phyloP scores from a whole-genome alignment of 768 basidiomycete species.

The Calocera cornea region DNA sequence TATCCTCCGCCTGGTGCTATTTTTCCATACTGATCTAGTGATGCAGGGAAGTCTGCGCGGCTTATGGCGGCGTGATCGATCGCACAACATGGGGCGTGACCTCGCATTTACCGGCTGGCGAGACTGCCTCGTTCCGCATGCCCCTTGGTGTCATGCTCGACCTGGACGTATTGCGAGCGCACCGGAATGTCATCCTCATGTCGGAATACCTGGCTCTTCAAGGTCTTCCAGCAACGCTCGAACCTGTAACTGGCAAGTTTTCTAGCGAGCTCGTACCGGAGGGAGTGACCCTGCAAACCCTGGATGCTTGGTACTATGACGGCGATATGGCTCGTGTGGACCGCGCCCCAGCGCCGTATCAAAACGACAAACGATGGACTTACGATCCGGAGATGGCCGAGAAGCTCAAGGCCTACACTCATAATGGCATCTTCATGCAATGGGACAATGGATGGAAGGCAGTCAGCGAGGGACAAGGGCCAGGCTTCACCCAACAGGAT shows the following conservation, averaged over 20 bases:
- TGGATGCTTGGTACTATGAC: neutral
- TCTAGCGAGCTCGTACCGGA: constrained; percentile 4
- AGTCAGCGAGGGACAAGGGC: neutral
- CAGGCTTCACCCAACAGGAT: constrained; percentile 1
- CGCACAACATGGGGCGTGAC: constrained; percentile 6
- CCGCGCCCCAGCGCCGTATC: neutral
- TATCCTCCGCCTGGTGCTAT: neutral
- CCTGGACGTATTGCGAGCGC: neutral
- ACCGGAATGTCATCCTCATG: constrained; percentile 5
- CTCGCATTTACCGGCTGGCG: neutral
- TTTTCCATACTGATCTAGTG: neutral
- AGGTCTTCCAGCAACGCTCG: neutral
- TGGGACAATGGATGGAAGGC: neutral
- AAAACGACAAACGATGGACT: neutral
- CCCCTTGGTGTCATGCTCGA: constrained; percentile 9
- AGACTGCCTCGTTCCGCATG: neutral
- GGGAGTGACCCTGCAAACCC: neutral
- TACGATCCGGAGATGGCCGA: neutral
- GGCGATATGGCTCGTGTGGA: constrained; percentile 8
- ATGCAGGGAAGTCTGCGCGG: constrained; percentile 5
- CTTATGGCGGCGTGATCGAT: neutral
- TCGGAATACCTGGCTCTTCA: constrained; percentile 8
- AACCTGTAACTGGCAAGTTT: constrained; percentile 5
- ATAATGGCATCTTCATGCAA: constrained; percentile 1
- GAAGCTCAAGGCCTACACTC: neutral